Percentiles rank a stretch among this genome's conserved stretches.
phyloP scores from a whole-genome alignment of 2,329 filamentous ascomycete species.

The Fusarium mexicanum region DNA sequence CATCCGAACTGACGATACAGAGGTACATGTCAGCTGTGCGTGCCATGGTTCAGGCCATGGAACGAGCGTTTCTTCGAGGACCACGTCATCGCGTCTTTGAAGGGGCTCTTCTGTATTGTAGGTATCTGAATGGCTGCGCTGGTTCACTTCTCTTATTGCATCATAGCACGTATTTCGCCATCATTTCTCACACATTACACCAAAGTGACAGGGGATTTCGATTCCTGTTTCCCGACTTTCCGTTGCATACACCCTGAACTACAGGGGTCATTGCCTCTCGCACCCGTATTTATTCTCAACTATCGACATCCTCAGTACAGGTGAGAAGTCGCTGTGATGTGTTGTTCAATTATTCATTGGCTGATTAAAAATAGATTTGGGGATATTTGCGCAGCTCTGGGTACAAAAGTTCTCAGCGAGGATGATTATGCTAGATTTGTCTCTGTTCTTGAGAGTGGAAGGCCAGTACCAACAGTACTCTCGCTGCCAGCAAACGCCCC shows the following conservation, averaged over 20 bases:
- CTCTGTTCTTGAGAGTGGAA: not conserved
- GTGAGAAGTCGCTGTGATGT: accelerated
- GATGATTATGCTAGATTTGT: not conserved
- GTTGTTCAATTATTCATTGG: accelerated
- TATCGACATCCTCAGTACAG: not conserved
- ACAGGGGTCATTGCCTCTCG: not conserved
- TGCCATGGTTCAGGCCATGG: not conserved
- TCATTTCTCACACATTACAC: not conserved
- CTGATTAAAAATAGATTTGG: accelerated
- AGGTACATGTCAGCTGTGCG: not conserved
- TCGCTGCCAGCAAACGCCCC: not conserved
- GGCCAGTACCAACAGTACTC: not conserved
- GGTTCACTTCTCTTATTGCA: not conserved
- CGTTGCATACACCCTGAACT: not conserved
- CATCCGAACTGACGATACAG: not conserved
- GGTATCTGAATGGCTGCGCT: accelerated
- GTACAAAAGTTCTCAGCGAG: not conserved
- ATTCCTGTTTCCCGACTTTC: not conserved
- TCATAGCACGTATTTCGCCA: not conserved
- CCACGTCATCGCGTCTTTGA: not conserved
- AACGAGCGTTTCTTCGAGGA: not conserved
- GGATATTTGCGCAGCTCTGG: not conserved
- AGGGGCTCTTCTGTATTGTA: not conserved
- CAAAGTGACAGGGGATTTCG: not conserved
- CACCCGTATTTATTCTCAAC: not conserved